Percentiles rank a stretch among this genome's conserved stretches.
Evolutionary conservation across 495 filamentous ascomycete genomes (phyloP).

Genomic region (Aspergillus olivimuriae): DNA sequence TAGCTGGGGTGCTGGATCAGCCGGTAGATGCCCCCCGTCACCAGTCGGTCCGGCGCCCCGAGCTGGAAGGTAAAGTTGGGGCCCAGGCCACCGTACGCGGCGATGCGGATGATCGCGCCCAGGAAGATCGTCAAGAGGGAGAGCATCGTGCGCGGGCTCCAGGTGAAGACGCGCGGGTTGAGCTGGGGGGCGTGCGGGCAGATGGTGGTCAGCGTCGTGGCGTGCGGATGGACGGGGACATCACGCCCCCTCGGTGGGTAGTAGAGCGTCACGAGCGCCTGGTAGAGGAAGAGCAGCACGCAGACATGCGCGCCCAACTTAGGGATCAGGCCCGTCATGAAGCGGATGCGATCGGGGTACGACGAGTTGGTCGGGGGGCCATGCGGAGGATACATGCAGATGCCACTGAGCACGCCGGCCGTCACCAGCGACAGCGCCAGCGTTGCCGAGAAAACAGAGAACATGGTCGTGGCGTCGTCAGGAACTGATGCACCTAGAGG

Average conservation of each 20-base stretch:
- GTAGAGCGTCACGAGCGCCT: slow-evolving; percentile 20
- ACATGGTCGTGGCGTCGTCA: too few species aligned
- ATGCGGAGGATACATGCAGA: slow-evolving; percentile 19
- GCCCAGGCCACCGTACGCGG: slow-evolving; percentile 21
- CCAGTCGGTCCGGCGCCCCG: slow-evolving; percentile 33
- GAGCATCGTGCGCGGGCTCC: slow-evolving; percentile 15
- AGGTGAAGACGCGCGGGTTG: slow-evolving; percentile 23
- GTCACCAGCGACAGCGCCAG: slow-evolving; percentile 13
- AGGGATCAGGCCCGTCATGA: slow-evolving; percentile 3
- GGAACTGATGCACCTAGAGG: too few species aligned
- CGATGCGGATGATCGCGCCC: slow-evolving; percentile 28
- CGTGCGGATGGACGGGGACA: too few species aligned
- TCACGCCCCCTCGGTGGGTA: slow-evolving; percentile 9
- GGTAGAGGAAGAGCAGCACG: slow-evolving; percentile 16
- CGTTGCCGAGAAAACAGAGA: not conserved
- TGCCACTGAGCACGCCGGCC: slow-evolving; percentile 12
- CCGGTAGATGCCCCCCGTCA: slow-evolving; percentile 36
- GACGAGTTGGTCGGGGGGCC: slow-evolving; percentile 3
- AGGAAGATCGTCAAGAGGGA: slow-evolving; percentile 22
- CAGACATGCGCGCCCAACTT: slow-evolving; percentile 6
- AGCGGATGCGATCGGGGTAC: slow-evolving; percentile 13
- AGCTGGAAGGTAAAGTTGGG: slow-evolving; percentile 44
- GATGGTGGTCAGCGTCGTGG: slow-evolving; percentile 2
- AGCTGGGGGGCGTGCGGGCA: slow-evolving; percentile 15
- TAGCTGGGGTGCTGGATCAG: slow-evolving; percentile 47